Evolutionary conservation across 257 asterid species (phyloP).

Genomic region (Gynochthodes officinalis): DNA sequence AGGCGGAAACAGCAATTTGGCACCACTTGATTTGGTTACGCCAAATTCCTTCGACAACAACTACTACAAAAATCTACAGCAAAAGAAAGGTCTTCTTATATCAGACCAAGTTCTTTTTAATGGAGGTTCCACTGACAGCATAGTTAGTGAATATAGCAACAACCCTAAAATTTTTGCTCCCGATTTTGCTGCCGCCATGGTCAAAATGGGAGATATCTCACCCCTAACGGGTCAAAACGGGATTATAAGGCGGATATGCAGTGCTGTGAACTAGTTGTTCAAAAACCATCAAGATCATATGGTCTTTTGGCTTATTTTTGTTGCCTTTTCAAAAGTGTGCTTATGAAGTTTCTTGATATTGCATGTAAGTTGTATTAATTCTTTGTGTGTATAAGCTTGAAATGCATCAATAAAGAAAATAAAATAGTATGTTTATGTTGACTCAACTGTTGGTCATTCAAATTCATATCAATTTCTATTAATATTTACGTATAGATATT

Average conservation of each 20-base stretch:
- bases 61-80: conserved; percentile 18
- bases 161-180: conserved; percentile 8
- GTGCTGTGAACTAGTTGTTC: conserved; percentile 21
- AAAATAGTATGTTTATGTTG: no score
- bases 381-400: no score
- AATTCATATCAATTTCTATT: no score
- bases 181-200: conserved; percentile 27
- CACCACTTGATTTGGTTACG: conserved; percentile 15
- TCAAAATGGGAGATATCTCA: conserved; percentile 31
- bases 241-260: conserved; percentile 31
- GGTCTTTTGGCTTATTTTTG: no score
- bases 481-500: no score
- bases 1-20: conserved; percentile 24
- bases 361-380: no score
- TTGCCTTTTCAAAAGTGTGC: no score
- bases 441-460: no score
- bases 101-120: conserved; percentile 33
- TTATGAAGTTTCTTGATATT: no score
- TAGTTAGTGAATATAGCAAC: conserved; percentile 18
- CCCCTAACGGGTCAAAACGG: conserved; percentile 28
- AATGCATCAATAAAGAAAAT: no score
- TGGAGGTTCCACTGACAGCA: conserved; percentile 24
- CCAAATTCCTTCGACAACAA: background rate
- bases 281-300: no score
- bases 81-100: conserved; percentile 24